Base-by-base conservation (phyloP, 2,329 filamentous ascomycete genomes). In the Penicillium sp. region DNA sequence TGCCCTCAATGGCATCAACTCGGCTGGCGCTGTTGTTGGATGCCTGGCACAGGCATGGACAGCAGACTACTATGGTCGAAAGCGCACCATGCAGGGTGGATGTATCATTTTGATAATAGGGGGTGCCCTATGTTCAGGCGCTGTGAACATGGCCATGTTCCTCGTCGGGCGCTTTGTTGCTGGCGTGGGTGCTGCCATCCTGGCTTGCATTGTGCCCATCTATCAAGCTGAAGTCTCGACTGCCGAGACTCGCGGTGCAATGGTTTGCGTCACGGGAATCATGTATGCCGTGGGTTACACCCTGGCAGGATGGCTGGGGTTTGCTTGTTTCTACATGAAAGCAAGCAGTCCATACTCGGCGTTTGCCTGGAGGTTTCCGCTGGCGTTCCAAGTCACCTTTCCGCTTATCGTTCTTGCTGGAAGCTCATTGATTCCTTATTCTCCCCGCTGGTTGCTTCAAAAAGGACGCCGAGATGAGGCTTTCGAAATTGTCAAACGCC, bases 341-440 rank as follows among this genome's bases (percentile, higher is more conserved):
- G 60, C 69, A 6, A 65, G 66, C 22, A 71, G 70, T 3, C 66
- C 71, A 0, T 60, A 68, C 10, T 71, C 73, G 1, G 67, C 69
- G 1, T 78, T 79, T 54, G 65, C 76, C 7, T 84, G 82, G 81
- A 70, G 78, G 13, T 79, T 79, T 55, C 77, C 78, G 1, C 69
- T 82, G 3, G 78, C 78, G 0, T 75, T 81, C 50, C 79, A 81
- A 61, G 73, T 69, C 35, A 66, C 75, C 3, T 76, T 76, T 18
- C 73, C 79, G 0, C 54, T 80, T 4, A 66, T 79, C 11, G 70
- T 81, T 4, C 70, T 81, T 0, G 65, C 69, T 14, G 75, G 75
- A 16, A 75, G 70, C 39, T 69, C 68, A 7, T 75, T 71, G 64
- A 70, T 82, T 10, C 77, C 75, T 1, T 77, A 73, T 55, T 79